Evolutionary conservation across 331 rosid species (phyloP), one percentile per base, ranked within the genome.

Genomic region (Quercus phellos): DNA sequence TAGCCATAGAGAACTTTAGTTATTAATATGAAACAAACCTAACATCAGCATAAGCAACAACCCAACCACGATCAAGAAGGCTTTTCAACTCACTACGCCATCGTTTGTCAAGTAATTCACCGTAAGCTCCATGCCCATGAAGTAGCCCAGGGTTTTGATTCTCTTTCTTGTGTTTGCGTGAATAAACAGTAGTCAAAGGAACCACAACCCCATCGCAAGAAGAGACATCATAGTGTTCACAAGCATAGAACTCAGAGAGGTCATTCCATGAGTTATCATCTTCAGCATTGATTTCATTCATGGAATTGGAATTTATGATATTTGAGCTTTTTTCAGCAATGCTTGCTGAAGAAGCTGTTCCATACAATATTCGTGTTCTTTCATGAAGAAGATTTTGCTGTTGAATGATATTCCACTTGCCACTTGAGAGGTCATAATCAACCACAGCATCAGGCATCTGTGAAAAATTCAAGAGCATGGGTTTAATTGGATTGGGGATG

Each of bases 381-480:
- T 95, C 99, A 72, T 84, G 89, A 80, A 94, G 92, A 87, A 94
- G 79, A 75, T 93, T 93, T 84, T 91, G 97, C 87, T 91, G 98
- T 70, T 95, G 98, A 89, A 95, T 86, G 84, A 95, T 92, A 85
- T 84, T 88, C 98, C 97, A 92, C 64, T 80, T 81, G 64, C 96
- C 93, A 74, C 87, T 84, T 76, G 92, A 80, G 51, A 92, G 91
- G 83, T 95, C 93, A 86, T 95, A 95, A 86, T 95, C 99, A 69
- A 95, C 94, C 69, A 93, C 90, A 46, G 97, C 96, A 91, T 93
- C 97, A 1, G 99, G 99, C 98, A 91, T 95, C 98, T 95, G 96
- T 71, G 78, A 78, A 70, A 87, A 78, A 78, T 72, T 73, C 8
- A 29, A 30, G 63, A 43, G 38, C 71, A 74, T 74, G 77, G 43